Evolutionary conservation across 164 flowering plant genomes (phyloP).

Genomic region (Umbilicus rupestris): DNA sequence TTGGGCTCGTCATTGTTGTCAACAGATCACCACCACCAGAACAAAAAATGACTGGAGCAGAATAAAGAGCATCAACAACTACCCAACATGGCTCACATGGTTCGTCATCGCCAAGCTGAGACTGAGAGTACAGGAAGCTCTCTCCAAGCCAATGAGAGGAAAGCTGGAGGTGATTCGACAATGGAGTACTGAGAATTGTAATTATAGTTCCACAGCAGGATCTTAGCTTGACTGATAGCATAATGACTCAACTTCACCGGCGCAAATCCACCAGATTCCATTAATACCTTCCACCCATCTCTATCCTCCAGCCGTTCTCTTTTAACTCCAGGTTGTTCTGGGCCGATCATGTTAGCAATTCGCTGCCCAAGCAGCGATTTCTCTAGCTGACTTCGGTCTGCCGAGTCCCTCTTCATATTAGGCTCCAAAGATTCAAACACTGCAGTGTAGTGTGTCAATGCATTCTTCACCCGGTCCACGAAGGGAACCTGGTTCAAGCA

Average conservation of each 20-base stretch:
- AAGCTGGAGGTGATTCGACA: conserved; percentile 55
- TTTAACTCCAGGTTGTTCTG: conserved; percentile 27
- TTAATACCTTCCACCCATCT: conserved; percentile 48
- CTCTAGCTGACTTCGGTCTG: conserved; percentile 52
- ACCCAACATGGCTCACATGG: neutral
- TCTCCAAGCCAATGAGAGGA: conserved; percentile 80
- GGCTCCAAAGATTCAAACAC: conserved; percentile 87
- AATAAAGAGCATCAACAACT: neutral
- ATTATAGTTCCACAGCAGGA: conserved; percentile 74
- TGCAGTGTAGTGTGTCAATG: conserved; percentile 57
- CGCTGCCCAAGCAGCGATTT: conserved; percentile 49
- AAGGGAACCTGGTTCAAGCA: conserved; percentile 52
- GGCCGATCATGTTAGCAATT: conserved; percentile 44
- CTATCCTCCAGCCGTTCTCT: conserved; percentile 61
- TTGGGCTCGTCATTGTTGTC: neutral
- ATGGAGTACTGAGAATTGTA: conserved; percentile 54
- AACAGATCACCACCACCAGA: neutral
- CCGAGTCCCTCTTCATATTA: conserved; percentile 47
- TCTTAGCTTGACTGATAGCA: conserved; percentile 75
- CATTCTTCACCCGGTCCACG: conserved; percentile 43
- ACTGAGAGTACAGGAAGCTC: conserved; percentile 68
- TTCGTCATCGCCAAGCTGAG: conserved; percentile 72
- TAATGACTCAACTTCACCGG: conserved; percentile 62
- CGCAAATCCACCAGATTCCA: conserved; percentile 66
- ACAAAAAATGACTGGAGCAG: conserved; percentile 20